Conservation (phyloP, 495 filamentous ascomycete species). For the Podospora pseudopauciseta region DNA sequence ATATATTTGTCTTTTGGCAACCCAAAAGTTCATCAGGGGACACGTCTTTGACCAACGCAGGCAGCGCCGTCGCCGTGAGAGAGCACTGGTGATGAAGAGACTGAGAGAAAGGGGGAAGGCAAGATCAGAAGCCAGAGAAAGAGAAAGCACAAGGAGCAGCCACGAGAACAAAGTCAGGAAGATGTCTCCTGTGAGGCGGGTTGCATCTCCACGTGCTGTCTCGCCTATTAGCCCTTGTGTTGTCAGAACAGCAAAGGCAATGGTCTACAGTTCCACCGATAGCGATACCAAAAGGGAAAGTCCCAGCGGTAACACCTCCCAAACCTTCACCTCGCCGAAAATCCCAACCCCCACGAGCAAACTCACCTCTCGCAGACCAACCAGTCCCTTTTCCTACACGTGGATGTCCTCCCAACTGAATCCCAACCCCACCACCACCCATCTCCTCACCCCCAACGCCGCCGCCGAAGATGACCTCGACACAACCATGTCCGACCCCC, state of each 20-base stretch:
- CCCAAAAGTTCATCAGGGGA: background rate
- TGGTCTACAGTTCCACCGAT: background rate
- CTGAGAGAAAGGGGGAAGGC: background rate
- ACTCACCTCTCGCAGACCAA: background rate
- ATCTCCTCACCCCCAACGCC: background rate
- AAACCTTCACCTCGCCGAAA: no score
- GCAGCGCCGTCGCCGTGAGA: background rate
- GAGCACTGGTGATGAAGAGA: background rate
- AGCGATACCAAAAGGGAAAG: background rate
- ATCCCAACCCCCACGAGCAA: background rate
- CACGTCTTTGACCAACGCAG: background rate
- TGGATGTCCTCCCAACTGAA: background rate
- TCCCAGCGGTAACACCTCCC: no score
- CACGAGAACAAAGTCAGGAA: background rate
- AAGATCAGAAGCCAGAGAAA: background rate
- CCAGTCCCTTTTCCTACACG: background rate
- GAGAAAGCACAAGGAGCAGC: background rate
- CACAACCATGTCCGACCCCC: background rate
- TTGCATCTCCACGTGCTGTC: background rate
- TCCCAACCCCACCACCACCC: background rate
- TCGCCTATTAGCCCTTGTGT: no score
- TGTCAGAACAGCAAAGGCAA: no score
- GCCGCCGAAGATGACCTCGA: background rate
- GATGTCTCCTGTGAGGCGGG: background rate
- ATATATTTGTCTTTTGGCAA: background rate